Base-by-base conservation (phyloP, 2,329 filamentous ascomycete genomes). In the Arthrobotrys pseudoclavata region DNA sequence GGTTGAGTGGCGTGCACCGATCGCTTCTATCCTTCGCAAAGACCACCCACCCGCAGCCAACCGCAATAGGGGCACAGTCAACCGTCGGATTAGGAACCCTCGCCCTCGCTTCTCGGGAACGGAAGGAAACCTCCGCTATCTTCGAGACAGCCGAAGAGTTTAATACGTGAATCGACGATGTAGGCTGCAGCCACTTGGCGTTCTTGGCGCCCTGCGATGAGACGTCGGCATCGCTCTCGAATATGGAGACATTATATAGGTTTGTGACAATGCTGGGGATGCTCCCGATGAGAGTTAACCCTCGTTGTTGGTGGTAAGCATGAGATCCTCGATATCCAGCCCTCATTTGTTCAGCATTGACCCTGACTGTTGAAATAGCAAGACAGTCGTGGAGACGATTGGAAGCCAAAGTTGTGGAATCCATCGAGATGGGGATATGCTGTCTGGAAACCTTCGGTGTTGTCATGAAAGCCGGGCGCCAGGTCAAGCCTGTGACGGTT, bases 11-110 rank as follows among this genome's bases (percentile, higher is more conserved):
- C 3, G 53, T 60, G 24, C 75, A 71, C 24, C 60, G 75, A 37
- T 71, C 69, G 24, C 63, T 78, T 15, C 75, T 53, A 40, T 78
- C 69, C 31, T 78, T 78, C 15, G 75, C 75, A 52, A 72, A 78
- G 0, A 78, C 68, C 3, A 78, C 57, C 75, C 75, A 78, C 12
- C 75, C 75, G 29, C 68, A 72, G 10, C 75, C 75, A 29, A 78
- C 69, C 13, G 40, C 61, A 26, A 78, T 63, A 4, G 75, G 75
- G 10, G 68, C 67, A 24, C 63, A 71, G 24, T 78, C 69, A 9
- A 78, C 63, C 5, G 61, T 78, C 31, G 75, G 75, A 10, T 61
- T 52, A 9, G 66, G 72, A 45, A 76, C 52, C 34, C 57, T 66
- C 13, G 60, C 29, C 18, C 42, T 68, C 26, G n/a, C 34, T 9